phyloP scores from a whole-genome alignment of 306 rosid species.

The Dalbergia cultrata region DNA sequence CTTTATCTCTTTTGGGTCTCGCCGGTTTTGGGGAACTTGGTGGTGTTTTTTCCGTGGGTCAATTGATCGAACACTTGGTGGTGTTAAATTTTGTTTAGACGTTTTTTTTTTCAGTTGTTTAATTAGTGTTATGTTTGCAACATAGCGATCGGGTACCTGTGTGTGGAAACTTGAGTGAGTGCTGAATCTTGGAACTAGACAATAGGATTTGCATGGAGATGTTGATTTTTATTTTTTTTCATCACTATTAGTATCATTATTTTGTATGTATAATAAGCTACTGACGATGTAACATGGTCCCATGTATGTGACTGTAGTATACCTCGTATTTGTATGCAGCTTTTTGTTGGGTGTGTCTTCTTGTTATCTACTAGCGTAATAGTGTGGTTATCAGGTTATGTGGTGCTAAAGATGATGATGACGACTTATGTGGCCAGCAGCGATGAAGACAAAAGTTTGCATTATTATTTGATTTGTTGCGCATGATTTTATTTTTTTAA shows the following conservation, averaged over 20 bases:
- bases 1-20: slow-evolving; percentile 5
- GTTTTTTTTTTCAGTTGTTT: background rate
- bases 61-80: slow-evolving; percentile 31
- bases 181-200: slow-evolving; percentile 27
- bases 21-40: background rate
- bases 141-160: background rate
- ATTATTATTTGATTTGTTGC: slow-evolving; percentile 38
- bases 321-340: slow-evolving; percentile 9
- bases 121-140: slow-evolving; percentile 8
- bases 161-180: slow-evolving; percentile 33
- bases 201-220: slow-evolving; percentile 30
- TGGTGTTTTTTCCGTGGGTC: background rate
- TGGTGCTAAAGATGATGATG: slow-evolving; percentile 27
- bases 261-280: slow-evolving; percentile 18
- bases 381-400: slow-evolving; percentile 6
- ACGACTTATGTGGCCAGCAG: slow-evolving; percentile 47
- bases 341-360: slow-evolving; percentile 50
- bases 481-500: background rate
- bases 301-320: slow-evolving; percentile 29
- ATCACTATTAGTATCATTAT: background rate
- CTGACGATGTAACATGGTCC: slow-evolving; percentile 42
- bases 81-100: background rate
- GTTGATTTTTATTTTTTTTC: slow-evolving; percentile 20
- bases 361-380: slow-evolving; percentile 42
- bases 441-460: slow-evolving; percentile 53